Evolutionary conservation across 176 grass and related monocot genomes (phyloP).

Genomic region (Pontederia crassipes): DNA sequence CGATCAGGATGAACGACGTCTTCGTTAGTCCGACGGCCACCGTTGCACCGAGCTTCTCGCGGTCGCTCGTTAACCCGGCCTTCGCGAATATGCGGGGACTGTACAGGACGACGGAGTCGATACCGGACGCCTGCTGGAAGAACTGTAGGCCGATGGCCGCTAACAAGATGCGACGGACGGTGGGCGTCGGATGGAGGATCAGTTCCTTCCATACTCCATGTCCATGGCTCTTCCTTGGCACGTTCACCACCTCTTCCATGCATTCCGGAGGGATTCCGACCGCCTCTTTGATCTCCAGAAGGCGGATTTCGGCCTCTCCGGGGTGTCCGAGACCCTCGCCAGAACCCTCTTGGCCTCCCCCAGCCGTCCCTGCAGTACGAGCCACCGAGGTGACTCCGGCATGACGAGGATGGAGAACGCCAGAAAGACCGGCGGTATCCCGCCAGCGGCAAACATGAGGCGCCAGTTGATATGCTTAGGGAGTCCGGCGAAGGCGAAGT

Average conservation of each 20-base stretch:
- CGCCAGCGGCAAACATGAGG: neutral
- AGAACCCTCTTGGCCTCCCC: neutral
- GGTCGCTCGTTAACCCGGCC: neutral
- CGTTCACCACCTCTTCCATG: neutral
- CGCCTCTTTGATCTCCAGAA: neutral
- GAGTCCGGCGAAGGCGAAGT: neutral
- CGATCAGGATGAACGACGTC: neutral
- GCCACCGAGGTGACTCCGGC: constrained; percentile 2
- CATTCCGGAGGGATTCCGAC: neutral
- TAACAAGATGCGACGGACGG: neutral
- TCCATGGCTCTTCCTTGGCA: neutral
- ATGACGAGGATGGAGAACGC: neutral
- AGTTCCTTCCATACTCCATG: constrained; percentile 3
- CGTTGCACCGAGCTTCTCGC: neutral
- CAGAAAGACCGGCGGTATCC: neutral
- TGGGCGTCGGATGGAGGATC: neutral
- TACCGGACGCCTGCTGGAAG: constrained; percentile 1
- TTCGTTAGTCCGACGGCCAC: neutral
- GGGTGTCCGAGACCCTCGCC: neutral
- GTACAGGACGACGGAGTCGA: neutral
- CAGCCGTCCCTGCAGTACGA: neutral
- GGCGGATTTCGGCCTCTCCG: neutral
- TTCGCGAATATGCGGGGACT: neutral
- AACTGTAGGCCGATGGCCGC: neutral
- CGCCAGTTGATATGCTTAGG: neutral